A percentile compares a stretch with the other conserved stretches of the same genome.
These are phyloP conservation scores for Xylaria nigripes DNA, from an alignment of 495 filamentous ascomycete species.

Conservation along the genomic window DNA sequence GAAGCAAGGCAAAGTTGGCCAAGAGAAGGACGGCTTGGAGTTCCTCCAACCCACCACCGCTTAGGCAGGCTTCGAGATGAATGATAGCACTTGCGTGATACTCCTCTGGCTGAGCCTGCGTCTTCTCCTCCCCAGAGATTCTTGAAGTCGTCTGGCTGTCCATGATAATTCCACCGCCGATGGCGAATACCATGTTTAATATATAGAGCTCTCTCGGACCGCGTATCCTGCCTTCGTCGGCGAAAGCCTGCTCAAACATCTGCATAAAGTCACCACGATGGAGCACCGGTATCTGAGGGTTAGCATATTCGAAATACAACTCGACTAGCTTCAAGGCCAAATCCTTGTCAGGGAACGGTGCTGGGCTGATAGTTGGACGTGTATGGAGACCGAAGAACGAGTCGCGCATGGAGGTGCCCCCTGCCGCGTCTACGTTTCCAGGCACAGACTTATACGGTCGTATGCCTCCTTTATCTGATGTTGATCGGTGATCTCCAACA, in stretches of 20 bases:
- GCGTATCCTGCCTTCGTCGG: constrained; percentile 55
- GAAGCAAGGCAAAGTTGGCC: constrained; percentile 81
- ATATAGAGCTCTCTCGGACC: constrained; percentile 81
- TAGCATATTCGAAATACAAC: constrained; percentile 91
- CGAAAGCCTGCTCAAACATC: constrained; percentile 72
- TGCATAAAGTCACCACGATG: constrained; percentile 81
- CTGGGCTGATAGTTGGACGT: constrained; percentile 75
- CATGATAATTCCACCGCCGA: constrained; percentile 87
- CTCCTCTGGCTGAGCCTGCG: constrained; percentile 83
- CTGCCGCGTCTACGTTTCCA: constrained; percentile 29
- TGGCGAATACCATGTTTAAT: constrained; percentile 96
- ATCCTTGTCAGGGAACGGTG: constrained; percentile 70
- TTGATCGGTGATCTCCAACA: constrained; percentile 58
- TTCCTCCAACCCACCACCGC: constrained; percentile 78
- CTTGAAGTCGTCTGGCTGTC: constrained; percentile 38
- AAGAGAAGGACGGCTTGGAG: constrained; percentile 84
- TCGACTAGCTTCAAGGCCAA: constrained; percentile 63
- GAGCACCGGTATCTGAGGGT: constrained; percentile 89
- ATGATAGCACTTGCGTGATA: constrained; percentile 93
- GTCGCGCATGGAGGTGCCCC: constrained; percentile 75
- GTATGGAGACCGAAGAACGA: constrained; percentile 93
- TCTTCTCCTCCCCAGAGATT: constrained; percentile 25
- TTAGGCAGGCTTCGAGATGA: constrained; percentile 80
- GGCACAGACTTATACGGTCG: constrained; percentile 32
- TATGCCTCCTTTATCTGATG: constrained; percentile 43